Evolutionary conservation across 257 asterid species (phyloP).

Genomic region (Fraxinus excelsior): DNA sequence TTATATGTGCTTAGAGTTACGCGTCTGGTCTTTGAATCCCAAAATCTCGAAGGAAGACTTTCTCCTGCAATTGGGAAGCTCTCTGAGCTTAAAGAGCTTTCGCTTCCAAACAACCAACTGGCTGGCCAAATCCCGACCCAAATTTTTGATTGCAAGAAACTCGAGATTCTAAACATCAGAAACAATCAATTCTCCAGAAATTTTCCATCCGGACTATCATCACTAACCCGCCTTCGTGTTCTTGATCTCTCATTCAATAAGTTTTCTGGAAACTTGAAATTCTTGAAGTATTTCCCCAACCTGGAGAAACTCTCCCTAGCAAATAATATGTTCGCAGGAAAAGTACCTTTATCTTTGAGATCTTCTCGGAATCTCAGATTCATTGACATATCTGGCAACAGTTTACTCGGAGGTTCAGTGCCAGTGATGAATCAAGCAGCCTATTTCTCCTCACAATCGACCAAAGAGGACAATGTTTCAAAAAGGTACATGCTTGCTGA

Average conservation of each 20-base stretch:
- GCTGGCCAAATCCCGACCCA: constrained; percentile 60
- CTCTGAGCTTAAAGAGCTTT: constrained; percentile 65
- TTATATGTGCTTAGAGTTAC: constrained; percentile 59
- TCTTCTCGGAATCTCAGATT: constrained; percentile 62
- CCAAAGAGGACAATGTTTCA: constrained; percentile 8
- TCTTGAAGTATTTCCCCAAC: constrained; percentile 70
- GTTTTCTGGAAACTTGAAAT: constrained; percentile 58
- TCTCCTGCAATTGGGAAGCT: constrained; percentile 68
- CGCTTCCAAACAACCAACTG: constrained; percentile 59
- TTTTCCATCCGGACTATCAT: constrained; percentile 55
- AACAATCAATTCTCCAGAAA: constrained; percentile 60
- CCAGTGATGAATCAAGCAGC: constrained; percentile 25
- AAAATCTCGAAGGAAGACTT: constrained; percentile 44
- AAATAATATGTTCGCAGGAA: constrained; percentile 66
- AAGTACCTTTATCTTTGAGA: constrained; percentile 55
- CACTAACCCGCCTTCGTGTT: constrained; percentile 46
- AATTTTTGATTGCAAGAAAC: constrained; percentile 51
- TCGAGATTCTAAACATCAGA: constrained; percentile 59
- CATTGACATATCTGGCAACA: constrained; percentile 72
- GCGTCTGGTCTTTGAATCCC: constrained; percentile 50
- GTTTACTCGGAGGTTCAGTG: constrained; percentile 31
- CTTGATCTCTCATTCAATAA: constrained; percentile 67
- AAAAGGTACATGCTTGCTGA: constrained; percentile 42
- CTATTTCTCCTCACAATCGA: constrained; percentile 1
- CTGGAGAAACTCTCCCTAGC: constrained; percentile 73